Conservation (phyloP, 1,284 basidiomycete species). For the Heliocybe sulcata region DNA sequence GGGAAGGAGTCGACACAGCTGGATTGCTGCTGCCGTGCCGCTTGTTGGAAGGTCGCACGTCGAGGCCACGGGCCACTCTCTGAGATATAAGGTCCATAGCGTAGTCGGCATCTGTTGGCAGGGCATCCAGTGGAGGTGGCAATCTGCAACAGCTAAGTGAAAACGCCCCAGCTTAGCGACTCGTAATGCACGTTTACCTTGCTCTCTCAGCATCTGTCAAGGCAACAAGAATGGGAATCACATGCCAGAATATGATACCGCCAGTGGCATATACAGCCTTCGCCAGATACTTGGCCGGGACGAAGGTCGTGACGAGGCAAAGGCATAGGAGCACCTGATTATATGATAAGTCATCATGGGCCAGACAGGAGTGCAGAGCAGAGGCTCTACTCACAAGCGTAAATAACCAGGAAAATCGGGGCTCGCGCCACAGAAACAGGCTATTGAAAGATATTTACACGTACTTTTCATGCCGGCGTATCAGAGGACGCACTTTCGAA, state of each 20-base stretch:
- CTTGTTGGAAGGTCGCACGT: conserved; percentile 25
- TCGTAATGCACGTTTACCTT: conserved; percentile 26
- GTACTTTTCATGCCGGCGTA: neutral
- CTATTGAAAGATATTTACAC: conserved; percentile 22
- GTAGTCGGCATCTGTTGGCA: conserved; percentile 59
- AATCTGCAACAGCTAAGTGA: conserved; percentile 16
- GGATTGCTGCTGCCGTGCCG: conserved; percentile 1
- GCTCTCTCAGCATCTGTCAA: conserved; percentile 37
- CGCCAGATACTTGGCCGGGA: conserved; percentile 42
- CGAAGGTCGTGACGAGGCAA: conserved; percentile 31
- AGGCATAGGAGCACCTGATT: conserved; percentile 27
- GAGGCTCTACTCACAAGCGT: conserved; percentile 38
- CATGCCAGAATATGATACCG: conserved; percentile 58
- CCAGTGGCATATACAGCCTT: conserved; percentile 37
- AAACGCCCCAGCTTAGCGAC: neutral
- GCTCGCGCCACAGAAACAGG: conserved; percentile 56
- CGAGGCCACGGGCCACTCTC: conserved; percentile 48
- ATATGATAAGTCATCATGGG: neutral
- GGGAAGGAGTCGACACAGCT: too few relatives aligned
- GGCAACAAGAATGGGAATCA: conserved; percentile 46
- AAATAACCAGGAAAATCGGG: conserved; percentile 40
- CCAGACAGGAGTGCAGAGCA: neutral
- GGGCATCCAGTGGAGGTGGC: conserved; percentile 39
- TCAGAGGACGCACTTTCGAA: conserved; percentile 47
- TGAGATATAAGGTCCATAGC: conserved; percentile 62